Base-by-base conservation (phyloP, 108 stramenopile genomes). In the Cylindrotheca closterium region DNA sequence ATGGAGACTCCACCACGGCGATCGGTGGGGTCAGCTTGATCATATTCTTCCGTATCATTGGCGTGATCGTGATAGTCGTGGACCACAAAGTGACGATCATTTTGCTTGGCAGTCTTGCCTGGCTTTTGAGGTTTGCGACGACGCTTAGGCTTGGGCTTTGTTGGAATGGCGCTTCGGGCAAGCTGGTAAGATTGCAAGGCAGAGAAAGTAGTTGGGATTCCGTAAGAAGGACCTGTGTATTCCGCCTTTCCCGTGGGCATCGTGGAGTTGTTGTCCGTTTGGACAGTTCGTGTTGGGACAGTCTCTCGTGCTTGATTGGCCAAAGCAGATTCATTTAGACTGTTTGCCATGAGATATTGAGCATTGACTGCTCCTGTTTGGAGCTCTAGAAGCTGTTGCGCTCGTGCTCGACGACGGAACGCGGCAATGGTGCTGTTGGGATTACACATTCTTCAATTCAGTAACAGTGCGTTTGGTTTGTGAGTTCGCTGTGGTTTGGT, bases 61-160 rank as follows among this genome's bases (percentile, higher is more conserved):
- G 84, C 63, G 21, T 80, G 80, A 58, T 89, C 88, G 58, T 83
- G 84, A 68, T 89, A 89, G 49, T 84, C 78, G 69, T 89, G 88
- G 24, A 79, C 58, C 47, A 89, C 83, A 59, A 86, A 89, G 58
- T 83, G 88, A 18, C 88, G 82, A 21, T 78, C 79, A 46, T 84
- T 75, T 34, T 73, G 60, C 55, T 82, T 84, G 48, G 88, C 88
- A 2, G 88, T 89, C 66, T 81, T 81, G 27, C 87, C 87, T 21
- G 87, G 83, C 54, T 80, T 84, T 51, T 88, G 83, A 18, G 87
- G 80, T 62, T 68, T 78, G 42, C 81, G 76, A 23, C 74, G 77
- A 23, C 87, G 81, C 37, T 81, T 86, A 1, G 75, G 68, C 25
- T 64, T 64, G 37, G 37, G 15, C 37, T 42, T 42, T 42, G 37